These are phyloP conservation scores for Diplosphaera chodatii DNA, from an alignment of 139 green algal species.

Conservation along the genomic window DNA sequence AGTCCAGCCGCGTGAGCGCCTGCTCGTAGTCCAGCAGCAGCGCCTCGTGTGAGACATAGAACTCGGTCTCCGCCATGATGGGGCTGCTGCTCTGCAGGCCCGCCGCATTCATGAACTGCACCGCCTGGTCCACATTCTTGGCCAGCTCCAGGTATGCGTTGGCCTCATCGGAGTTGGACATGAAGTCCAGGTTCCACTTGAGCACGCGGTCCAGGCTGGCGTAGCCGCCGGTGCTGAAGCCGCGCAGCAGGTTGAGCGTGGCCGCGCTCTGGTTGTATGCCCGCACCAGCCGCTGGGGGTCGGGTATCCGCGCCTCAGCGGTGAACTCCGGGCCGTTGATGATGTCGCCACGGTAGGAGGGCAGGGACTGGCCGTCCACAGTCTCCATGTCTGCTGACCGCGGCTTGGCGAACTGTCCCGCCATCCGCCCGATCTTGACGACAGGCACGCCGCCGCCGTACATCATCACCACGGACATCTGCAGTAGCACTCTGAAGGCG, in stretches of 20 bases:
- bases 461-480: constrained; percentile 95
- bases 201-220: constrained; percentile 83
- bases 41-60: constrained; percentile 91
- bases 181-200: constrained; percentile 99
- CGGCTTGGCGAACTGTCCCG: constrained; percentile 99
- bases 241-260: constrained; percentile 97
- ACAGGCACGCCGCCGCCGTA: constrained; percentile 93
- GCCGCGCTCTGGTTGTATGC: constrained; percentile 96
- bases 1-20: constrained; percentile 86
- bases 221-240: constrained; percentile 94
- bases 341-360: constrained; percentile 96
- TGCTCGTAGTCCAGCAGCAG: constrained; percentile 97
- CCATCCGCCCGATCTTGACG: constrained; percentile 97
- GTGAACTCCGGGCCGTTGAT: constrained; percentile 96
- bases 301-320: constrained; percentile 72
- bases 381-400: constrained; percentile 71
- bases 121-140: constrained; percentile 81
- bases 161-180: constrained; percentile 79
- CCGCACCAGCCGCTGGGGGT: constrained; percentile 68
- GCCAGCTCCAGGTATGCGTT: constrained; percentile 85
- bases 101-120: constrained; percentile 90
- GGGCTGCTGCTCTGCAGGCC: constrained; percentile 68
- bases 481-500: constrained; percentile 83
- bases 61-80: constrained; percentile 92
- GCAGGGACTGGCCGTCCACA: constrained; percentile 64